Evolutionary conservation across 164 flowering plant species (phyloP), one percentile per base, ranked within the genome.

Genomic region (Kalanchoe fedtschenkoi): DNA sequence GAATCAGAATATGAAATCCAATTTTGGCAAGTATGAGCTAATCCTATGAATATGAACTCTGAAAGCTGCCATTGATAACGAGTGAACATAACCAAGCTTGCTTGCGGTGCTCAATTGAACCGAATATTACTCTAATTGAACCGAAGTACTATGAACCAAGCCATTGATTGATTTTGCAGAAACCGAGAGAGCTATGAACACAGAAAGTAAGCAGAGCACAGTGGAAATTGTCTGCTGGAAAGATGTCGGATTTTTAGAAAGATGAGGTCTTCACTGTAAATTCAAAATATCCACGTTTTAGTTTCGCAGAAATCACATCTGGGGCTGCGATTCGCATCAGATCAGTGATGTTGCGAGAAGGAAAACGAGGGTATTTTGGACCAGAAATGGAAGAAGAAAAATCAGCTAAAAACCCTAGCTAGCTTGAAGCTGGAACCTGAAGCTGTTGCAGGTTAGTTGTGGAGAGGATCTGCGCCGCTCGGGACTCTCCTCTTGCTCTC

Each of bases 1-100:
- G 56, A 51, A 51, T 51, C 56, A 51, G 56, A 51, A 51, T 51
- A 51, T 51, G 56, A 51, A 32, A 51, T 9, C 32, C 56, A 51
- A 26, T 24, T 51, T 2, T 10, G 56, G 32, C 56, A 51, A 26
- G 16, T 26, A 51, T 51, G 56, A 51, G 32, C 28, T 0, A 47
- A 47, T 22, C 24, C 51, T 44, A n/a, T 19, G 22, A 44, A n/a
- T n/a, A n/a, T n/a, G n/a, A 11, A n/a, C 22, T 44, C 28, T 47
- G 54, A 47, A 21, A 47, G 54, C 54, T 47, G 26, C 22, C 54
- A 47, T 19, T 8, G 26, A 47, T 1, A 7, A 29, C 21, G 51
- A 44, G 21, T n/a, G 51, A 44, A 44, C 24, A 21, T n/a, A n/a
- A n/a, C n/a, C n/a, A n/a, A n/a, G 24, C 6, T 7, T 9, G 54